Evolutionary conservation across 73 alveolate genomes (phyloP).

Genomic region (Durusdinium trenchii): DNA sequence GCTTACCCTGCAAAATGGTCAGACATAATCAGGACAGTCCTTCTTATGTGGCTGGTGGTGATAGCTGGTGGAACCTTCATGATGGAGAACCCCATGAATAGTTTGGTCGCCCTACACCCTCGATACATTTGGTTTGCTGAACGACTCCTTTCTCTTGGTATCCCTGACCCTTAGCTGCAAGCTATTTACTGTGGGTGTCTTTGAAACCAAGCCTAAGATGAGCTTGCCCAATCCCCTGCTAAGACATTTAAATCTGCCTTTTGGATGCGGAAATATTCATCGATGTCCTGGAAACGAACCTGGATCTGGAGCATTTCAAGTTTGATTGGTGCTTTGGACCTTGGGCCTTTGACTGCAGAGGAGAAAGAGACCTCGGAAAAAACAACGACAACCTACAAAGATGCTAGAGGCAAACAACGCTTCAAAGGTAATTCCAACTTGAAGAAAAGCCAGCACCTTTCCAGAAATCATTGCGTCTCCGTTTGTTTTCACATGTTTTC

Average conservation of each 20-base stretch:
- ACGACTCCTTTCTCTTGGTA: neutral
- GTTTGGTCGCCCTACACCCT: neutral
- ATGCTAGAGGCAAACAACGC: neutral
- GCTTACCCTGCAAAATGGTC: neutral
- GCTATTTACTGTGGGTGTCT: no score
- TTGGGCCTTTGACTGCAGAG: constrained; percentile 4
- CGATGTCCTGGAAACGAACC: constrained; percentile 28
- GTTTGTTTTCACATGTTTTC: neutral
- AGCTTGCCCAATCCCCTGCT: no score
- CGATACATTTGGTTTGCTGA: neutral
- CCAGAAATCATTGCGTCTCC: neutral
- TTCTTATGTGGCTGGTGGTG: neutral
- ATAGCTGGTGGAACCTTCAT: neutral
- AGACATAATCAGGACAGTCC: neutral
- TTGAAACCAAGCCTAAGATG: no score
- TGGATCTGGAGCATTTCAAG: neutral
- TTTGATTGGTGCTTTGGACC: neutral
- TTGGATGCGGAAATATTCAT: constrained; percentile 8
- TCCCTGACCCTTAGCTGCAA: neutral
- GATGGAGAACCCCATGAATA: constrained; percentile 15
- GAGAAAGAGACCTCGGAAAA: neutral
- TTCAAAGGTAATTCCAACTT: neutral
- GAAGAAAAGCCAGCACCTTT: neutral
- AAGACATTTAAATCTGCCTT: constrained; percentile 1
- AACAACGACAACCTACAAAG: neutral